Evolutionary conservation across 352 stramenopile species (phyloP), one percentile per base, ranked within the genome.

Genomic region (Globisporangium apiculatum): DNA sequence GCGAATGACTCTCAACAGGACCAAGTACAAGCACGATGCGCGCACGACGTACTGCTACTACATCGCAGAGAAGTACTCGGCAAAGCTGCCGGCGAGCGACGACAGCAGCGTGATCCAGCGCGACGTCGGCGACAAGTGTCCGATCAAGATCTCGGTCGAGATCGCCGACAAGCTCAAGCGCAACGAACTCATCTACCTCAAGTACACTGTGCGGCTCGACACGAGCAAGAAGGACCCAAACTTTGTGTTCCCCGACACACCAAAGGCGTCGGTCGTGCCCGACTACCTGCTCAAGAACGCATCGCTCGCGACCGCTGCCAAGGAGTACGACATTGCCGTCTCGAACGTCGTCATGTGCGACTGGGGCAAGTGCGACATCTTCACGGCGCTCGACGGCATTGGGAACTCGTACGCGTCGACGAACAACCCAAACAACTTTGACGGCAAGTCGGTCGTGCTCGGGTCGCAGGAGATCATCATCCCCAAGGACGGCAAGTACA

Each of bases 1-100:
- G 24, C 24, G 2, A 31, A 31, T 31, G 24, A 31, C 24, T 31
- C 24, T 3, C 24, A 31, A 54, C 56, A 80, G 66, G 66, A 64
- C 67, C 61, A 75, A 61, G 53, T 90, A 83, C 65, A 87, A 86
- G 58, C 85, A 90, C 61, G 82, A 92, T 68, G 72, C 64, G 48
- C 82, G 66, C 61, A 92, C 82, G 38, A 92, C 82, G 48, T 90
- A 92, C 69, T 92, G 82, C 68, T 92, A 89, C 65, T 89, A 86
- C 66, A 68, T 86, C 14, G 64, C 67, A 18, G 68, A 86, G 10
- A 83, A 79, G 59, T 87, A 87, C 63, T 79, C 73, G 40, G 59
- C 65, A 53, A 59, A 84, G 53, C 58, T 77, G 42, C 76, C 78
- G 35, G 48, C 67, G 18, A 56, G 35, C n/a, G 58, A 64, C 52